Evolutionary conservation across 1,284 basidiomycete species (phyloP).

Genomic region (Puccinia horiana): DNA sequence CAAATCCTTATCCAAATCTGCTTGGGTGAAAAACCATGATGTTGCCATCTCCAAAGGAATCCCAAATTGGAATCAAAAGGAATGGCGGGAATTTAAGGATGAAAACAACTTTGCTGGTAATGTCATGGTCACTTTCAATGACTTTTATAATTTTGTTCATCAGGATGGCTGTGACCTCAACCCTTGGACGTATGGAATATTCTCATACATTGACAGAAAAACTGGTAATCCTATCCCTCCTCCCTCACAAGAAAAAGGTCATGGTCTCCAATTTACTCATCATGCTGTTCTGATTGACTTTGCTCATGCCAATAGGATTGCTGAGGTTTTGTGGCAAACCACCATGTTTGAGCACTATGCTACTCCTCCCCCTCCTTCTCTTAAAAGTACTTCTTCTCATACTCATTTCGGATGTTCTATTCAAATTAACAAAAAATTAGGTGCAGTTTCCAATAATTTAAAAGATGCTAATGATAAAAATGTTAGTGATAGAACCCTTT

Average conservation of each 20-base stretch:
- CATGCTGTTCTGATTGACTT: slow-evolving; percentile 15
- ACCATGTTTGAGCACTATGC: not conserved
- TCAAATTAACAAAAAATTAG: slow-evolving; percentile 3
- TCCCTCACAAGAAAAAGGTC: not conserved
- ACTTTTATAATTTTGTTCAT: not conserved
- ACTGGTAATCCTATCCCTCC: slow-evolving; percentile 17
- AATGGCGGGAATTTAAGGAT: not conserved
- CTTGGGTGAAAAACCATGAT: not conserved
- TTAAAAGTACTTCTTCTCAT: not conserved
- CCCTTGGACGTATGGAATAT: slow-evolving; percentile 23
- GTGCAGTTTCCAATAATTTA: not conserved
- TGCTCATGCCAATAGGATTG: slow-evolving; percentile 18
- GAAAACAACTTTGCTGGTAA: slow-evolving; percentile 4
- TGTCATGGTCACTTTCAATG: slow-evolving; percentile 5
- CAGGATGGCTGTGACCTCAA: slow-evolving; percentile 1
- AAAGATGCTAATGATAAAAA: not conserved
- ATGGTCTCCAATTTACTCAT: not conserved
- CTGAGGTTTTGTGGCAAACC: slow-evolving; percentile 8
- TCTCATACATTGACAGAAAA: slow-evolving; percentile 1
- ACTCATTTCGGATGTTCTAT: slow-evolving; percentile 5
- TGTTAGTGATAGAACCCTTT: not conserved
- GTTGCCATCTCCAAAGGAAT: not conserved
- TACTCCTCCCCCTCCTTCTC: slow-evolving; percentile 8
- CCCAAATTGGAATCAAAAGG: not conserved
- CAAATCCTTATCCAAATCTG: not conserved